A percentile compares a stretch with the other conserved stretches of the same genome.
Evolutionary conservation across 2,329 filamentous ascomycete genomes (phyloP).

Genomic region (Didymella segeticola): DNA sequence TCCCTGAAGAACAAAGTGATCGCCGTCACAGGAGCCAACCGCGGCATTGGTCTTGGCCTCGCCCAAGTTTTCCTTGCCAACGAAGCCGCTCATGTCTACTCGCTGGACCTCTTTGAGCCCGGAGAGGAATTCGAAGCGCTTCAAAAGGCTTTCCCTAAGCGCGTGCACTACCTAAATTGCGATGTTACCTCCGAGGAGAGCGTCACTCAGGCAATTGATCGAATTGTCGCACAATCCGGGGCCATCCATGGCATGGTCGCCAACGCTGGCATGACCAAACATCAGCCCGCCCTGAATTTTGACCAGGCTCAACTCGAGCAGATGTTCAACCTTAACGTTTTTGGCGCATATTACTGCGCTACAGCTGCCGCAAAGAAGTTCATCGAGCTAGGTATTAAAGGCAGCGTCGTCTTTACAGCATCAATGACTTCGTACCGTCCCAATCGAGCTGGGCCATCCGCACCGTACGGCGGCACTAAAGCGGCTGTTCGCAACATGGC

Average conservation of each 20-base stretch:
- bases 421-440: slow-evolving; percentile 59
- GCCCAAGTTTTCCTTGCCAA: slow-evolving; percentile 57
- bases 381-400: slow-evolving; percentile 55
- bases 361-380: slow-evolving; percentile 55
- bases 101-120: slow-evolving; percentile 57
- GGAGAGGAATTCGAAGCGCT: slow-evolving; percentile 55
- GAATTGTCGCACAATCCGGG: slow-evolving; percentile 56
- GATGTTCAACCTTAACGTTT: slow-evolving; percentile 58
- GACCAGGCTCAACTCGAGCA: slow-evolving; percentile 57
- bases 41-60: slow-evolving; percentile 55
- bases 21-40: slow-evolving; percentile 39
- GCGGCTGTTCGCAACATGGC: slow-evolving; percentile 53
- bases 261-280: slow-evolving; percentile 61
- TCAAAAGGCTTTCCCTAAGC: slow-evolving; percentile 51
- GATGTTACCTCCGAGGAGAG: slow-evolving; percentile 59
- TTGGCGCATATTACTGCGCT: slow-evolving; percentile 56
- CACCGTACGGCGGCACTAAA: slow-evolving; percentile 55
- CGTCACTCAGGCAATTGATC: slow-evolving; percentile 54
- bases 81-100: slow-evolving; percentile 56
- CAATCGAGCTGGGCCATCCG: slow-evolving; percentile 60
- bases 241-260: slow-evolving; percentile 60
- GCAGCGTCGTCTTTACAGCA: slow-evolving; percentile 58
- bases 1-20: slow-evolving; percentile 53
- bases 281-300: slow-evolving; percentile 61
- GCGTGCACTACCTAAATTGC: slow-evolving; percentile 55